Evolutionary conservation across 2,329 filamentous ascomycete species (phyloP).

Genomic region (Proliferodiscus dingleyae): DNA sequence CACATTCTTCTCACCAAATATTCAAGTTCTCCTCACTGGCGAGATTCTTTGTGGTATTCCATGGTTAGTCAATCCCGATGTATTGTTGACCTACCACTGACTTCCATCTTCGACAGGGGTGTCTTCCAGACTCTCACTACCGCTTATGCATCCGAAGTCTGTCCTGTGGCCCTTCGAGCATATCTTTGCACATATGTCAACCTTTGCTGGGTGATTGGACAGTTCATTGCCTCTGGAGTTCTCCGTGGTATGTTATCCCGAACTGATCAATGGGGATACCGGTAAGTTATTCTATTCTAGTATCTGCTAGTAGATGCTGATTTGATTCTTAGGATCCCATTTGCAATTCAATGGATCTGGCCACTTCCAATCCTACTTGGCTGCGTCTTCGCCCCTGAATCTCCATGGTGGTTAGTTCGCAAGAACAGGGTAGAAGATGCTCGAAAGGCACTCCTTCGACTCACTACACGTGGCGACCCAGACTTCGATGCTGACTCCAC

Average conservation of each 20-base stretch:
- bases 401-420: constrained; percentile 44
- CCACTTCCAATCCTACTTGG: constrained; percentile 41
- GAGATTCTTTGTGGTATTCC: constrained; percentile 46
- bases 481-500: constrained; percentile 21
- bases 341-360: constrained; percentile 46
- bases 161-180: constrained; percentile 28
- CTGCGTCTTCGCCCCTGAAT: constrained; percentile 43
- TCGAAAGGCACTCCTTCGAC: constrained; percentile 39
- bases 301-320: neutral
- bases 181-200: constrained; percentile 43
- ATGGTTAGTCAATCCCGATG: constrained; percentile 37
- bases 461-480: constrained; percentile 32
- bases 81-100: constrained; percentile 13
- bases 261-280: constrained; percentile 42
- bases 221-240: constrained; percentile 43
- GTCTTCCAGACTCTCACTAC: constrained; percentile 37
- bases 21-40: constrained; percentile 40
- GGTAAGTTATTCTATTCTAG: constrained; percentile 21
- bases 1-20: constrained; percentile 43
- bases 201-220: constrained; percentile 48
- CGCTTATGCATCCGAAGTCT: constrained; percentile 33
- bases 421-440: constrained; percentile 39
- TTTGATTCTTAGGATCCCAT: constrained; percentile 35
- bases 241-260: constrained; percentile 38
- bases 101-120: constrained; percentile 26